Base-by-base conservation (phyloP, 352 stramenopile species). In the Blastocystis sp. region DNA sequence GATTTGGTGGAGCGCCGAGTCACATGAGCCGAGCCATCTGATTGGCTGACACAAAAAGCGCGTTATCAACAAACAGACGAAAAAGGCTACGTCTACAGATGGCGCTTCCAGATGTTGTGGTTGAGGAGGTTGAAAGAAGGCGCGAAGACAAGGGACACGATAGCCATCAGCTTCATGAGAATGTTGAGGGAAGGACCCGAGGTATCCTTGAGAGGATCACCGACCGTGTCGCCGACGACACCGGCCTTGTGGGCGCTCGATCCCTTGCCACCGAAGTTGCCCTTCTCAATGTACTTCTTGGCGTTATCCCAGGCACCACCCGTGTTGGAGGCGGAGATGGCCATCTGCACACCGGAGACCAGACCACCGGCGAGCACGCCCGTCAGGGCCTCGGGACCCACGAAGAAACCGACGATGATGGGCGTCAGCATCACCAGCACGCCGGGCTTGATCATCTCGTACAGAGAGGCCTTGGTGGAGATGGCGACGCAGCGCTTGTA, bases 201-300 rank as follows among this genome's bases (percentile, higher is more conserved):
- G 43, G 97, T 99, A 92, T 99, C 97, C 93, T 99, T 99, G 89
- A 99, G 93, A 89, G 97, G 97, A 93, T 99, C 97, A 90, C 97
- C 97, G 64, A 99, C 96, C 65, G 97, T 99, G 92, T 99, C 97
- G 90, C 96, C 96, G 70, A 97, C 95, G 59, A 98, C 94, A 43
- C 94, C 94, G 69, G 96, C 96, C 93, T 98, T 98, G 93, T 99
- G 96, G 91, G 98, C 96, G 87, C 97, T 94, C 82, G 94, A 97
- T 90, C 95, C 96, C 93, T 98, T 98, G 89, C 89, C 89, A 54
- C 78, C 92, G 43, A 93, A 90, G 69, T 91, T 95, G 87, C 94
- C 94, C 93, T 97, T 98, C 92, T 99, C 96, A 74, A 99, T 97
- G 91, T 98, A 99, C 93, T 99, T 99, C 93, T 99, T 99, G 74